Conservation (phyloP, 371 early-diverging fungal species). For the Lichtheimia corymbifera region DNA sequence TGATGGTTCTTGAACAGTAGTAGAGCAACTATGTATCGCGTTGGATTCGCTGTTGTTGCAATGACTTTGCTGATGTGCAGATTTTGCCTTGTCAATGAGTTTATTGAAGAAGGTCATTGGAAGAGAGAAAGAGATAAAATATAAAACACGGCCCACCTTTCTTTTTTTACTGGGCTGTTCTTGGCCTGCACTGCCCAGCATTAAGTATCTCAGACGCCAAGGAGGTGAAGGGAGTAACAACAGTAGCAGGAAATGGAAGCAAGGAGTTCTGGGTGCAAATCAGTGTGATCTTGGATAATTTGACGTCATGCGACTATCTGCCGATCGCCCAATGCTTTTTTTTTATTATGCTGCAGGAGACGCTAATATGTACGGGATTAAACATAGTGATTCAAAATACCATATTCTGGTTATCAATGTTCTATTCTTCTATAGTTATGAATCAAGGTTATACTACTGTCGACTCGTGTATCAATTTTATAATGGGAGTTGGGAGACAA, state of each 20-base stretch:
- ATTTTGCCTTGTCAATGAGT: constrained; percentile 24
- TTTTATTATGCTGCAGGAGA: too few relatives aligned
- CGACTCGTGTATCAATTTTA: too few relatives aligned
- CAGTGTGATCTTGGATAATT: neutral
- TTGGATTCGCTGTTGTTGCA: constrained; percentile 8
- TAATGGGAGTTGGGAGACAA: too few relatives aligned
- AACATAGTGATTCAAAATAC: too few relatives aligned
- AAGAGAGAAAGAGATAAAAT: constrained; percentile 2
- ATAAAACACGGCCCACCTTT: neutral
- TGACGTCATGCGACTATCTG: too few relatives aligned
- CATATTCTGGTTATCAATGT: too few relatives aligned
- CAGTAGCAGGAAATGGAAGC: constrained; percentile 1
- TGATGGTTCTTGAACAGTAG: constrained; percentile 10
- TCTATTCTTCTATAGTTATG: too few relatives aligned
- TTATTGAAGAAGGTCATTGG: constrained; percentile 22
- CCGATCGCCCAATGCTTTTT: too few relatives aligned
- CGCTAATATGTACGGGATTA: too few relatives aligned
- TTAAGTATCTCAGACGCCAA: constrained; percentile 3
- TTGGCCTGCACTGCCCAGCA: neutral
- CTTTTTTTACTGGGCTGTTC: constrained; percentile 1
- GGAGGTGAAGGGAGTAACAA: neutral
- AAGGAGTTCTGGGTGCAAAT: neutral
- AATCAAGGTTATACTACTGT: too few relatives aligned
- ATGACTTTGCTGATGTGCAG: constrained; percentile 1
- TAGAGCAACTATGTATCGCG: neutral